phyloP scores from a whole-genome alignment of 208 protist genomes.

The Trypanosoma mega region DNA sequence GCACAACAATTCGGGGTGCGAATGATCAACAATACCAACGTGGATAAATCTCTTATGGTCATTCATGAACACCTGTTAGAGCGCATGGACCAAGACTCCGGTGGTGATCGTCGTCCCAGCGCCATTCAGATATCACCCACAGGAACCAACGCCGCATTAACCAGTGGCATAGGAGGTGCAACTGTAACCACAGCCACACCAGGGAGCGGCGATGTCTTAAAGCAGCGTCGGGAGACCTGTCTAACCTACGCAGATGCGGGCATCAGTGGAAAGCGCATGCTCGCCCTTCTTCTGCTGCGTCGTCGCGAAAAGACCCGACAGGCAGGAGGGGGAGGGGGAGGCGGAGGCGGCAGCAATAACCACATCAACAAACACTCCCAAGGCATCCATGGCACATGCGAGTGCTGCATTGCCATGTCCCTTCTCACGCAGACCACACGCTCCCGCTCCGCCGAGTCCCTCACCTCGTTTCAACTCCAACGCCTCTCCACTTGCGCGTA shows the following conservation, averaged over 20 bases:
- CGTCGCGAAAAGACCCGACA: slow-evolving; percentile 21
- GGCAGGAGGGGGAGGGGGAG: not conserved
- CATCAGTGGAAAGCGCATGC: slow-evolving; percentile 24
- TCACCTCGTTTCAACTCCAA: slow-evolving; percentile 17
- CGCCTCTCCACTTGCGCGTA: slow-evolving; percentile 2
- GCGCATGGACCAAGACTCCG: slow-evolving; percentile 31
- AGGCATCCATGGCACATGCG: not conserved
- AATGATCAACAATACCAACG: slow-evolving; percentile 89
- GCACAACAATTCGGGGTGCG: slow-evolving; percentile 44
- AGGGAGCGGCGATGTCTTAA: no score
- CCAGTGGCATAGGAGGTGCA: no score
- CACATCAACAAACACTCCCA: not conserved
- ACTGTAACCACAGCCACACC: no score
- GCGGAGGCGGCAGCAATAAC: not conserved
- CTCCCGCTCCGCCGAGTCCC: slow-evolving; percentile 24
- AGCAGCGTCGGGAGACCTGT: not conserved
- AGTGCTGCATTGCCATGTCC: slow-evolving; percentile 4
- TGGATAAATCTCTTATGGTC: slow-evolving; percentile 80
- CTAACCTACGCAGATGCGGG: slow-evolving; percentile 3
- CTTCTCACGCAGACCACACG: slow-evolving; percentile 5
- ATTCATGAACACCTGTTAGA: slow-evolving; percentile 76
- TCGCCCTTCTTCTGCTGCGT: slow-evolving; percentile 14
- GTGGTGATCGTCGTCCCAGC: no score
- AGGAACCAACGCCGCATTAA: no score
- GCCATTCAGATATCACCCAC: no score